These are phyloP conservation scores for Aspergillus uvarum DNA, from an alignment of 2,329 filamentous ascomycete species.

Conservation along the genomic window DNA sequence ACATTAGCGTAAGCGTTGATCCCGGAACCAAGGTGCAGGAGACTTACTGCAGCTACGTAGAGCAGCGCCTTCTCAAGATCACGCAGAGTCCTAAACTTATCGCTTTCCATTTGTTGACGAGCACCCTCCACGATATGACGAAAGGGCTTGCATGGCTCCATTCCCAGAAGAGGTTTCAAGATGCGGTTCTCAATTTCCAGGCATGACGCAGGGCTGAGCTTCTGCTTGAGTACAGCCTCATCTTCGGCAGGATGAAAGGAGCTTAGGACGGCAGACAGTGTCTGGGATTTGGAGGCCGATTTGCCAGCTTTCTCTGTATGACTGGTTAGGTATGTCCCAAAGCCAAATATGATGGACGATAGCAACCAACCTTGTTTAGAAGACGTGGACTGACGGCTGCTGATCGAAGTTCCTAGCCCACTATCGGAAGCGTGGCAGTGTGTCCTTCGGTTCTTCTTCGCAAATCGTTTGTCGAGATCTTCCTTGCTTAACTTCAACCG, in stretches of 20 bases:
- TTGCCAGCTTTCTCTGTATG: conserved; percentile 26
- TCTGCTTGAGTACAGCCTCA: conserved; percentile 51
- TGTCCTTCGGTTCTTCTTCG: conserved; percentile 13
- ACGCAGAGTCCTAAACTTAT: conserved; percentile 84
- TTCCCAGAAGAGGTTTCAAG: conserved; percentile 72
- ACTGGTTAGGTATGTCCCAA: conserved; percentile 13
- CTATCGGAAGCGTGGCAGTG: conserved; percentile 79
- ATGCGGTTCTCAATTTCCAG: conserved; percentile 79
- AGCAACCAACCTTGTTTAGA: conserved; percentile 47
- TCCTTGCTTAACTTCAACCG: conserved; percentile 36
- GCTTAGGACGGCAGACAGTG: conserved; percentile 60
- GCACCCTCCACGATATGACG: conserved; percentile 76
- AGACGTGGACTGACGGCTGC: conserved; percentile 51
- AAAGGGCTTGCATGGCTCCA: conserved; percentile 73
- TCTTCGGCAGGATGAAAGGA: conserved; percentile 54
- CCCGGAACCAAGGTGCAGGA: conserved; percentile 58
- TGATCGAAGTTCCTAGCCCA: conserved; percentile 80
- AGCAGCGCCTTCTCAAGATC: conserved; percentile 93
- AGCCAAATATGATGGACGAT: not conserved
- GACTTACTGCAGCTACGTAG: conserved; percentile 91
- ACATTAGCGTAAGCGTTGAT: conserved; percentile 66
- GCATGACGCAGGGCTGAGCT: conserved; percentile 67
- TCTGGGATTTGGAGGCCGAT: conserved; percentile 21
- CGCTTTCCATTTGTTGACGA: conserved; percentile 74
- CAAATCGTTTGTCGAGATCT: conserved; percentile 22